Percentiles rank a stretch among this genome's conserved stretches.
Conservation (phyloP, 257 asterid species). For the Gentiana dahurica region DNA sequence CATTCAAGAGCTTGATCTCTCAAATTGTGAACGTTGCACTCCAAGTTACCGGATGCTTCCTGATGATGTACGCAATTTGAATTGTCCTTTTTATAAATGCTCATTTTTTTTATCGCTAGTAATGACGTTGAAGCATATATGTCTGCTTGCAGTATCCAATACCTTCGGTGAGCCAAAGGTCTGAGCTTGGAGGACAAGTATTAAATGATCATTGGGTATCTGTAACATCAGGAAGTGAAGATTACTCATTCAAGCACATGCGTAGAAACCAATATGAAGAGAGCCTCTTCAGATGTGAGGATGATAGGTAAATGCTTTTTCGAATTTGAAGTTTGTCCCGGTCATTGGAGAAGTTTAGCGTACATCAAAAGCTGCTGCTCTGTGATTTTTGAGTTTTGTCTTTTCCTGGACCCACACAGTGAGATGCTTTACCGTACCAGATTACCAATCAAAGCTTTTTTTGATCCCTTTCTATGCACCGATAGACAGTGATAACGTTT, state of each 20-base stretch:
- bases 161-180: conserved; percentile 77
- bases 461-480: too few relatives aligned
- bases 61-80: conserved; percentile 60
- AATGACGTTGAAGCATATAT: too few relatives aligned
- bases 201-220: conserved; percentile 94
- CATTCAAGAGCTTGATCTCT: conserved; percentile 94
- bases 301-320: conserved; percentile 55
- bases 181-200: conserved; percentile 87
- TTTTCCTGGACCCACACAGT: too few relatives aligned
- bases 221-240: conserved; percentile 99
- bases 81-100: conserved; percentile 1
- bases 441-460: too few relatives aligned
- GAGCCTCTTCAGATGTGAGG: conserved; percentile 97
- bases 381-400: not conserved
- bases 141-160: conserved; percentile 66
- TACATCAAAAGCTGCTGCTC: not conserved
- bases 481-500: too few relatives aligned
- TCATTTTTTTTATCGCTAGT: too few relatives aligned
- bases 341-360: not conserved
- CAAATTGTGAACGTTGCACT: conserved; percentile 67
- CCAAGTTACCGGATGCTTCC: conserved; percentile 99
- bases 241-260: conserved; percentile 97
- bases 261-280: conserved; percentile 95
- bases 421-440: too few relatives aligned
- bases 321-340: not conserved